Base-by-base conservation (phyloP, 2,329 filamentous ascomycete genomes). In the Metarhizium anisopliae region DNA sequence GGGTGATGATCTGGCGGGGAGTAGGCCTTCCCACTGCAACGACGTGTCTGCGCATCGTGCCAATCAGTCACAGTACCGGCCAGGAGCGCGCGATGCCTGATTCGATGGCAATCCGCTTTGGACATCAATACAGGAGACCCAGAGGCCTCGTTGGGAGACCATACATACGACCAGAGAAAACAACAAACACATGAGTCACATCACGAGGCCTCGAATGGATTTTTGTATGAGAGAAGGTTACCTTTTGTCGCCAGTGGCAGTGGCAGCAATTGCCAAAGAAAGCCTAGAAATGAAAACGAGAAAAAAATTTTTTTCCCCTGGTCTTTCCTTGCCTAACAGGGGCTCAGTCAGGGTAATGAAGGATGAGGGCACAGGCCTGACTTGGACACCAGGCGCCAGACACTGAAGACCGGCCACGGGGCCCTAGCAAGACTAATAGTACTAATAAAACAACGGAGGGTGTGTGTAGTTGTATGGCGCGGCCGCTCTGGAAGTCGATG, bases 121-220 rank as follows among this genome's bases (percentile, higher is more conserved):
- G 62, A 63, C 62, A 63, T 60, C 61, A 63, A 62, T 58, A 62
- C 62, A 62, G 59, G 56, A 56, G 52, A 53, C 45, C 52, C 47
- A 32, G 56, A 40, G 53, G 53, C 54, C 52, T 52, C 53, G 58
- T 61, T 62, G 60, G 61, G 61, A 61, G 59, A 59, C 47, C 45
- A 62, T 57, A 56, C 56, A 52, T 55, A 53, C 47, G 20, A 35
- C 8, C 3, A 32, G 10, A 42, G 10, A 7, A 25, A n/a, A 20
- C 10, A 47, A 20, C 14, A 35, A 7, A 43, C 38, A 20, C 49
- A 51, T 60, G 61, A 58, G 55, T 60, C 58, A 61, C 51, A 55
- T 51, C 25, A 8, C 25, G 25, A 30, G 10, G 20, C 18, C 20
- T 14, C 7, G 10, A 35, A 11, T 35, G 32, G 32, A 35, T 8